Evolutionary conservation across 176 grass and related monocot species (phyloP).

Genomic region (Poa annua): DNA sequence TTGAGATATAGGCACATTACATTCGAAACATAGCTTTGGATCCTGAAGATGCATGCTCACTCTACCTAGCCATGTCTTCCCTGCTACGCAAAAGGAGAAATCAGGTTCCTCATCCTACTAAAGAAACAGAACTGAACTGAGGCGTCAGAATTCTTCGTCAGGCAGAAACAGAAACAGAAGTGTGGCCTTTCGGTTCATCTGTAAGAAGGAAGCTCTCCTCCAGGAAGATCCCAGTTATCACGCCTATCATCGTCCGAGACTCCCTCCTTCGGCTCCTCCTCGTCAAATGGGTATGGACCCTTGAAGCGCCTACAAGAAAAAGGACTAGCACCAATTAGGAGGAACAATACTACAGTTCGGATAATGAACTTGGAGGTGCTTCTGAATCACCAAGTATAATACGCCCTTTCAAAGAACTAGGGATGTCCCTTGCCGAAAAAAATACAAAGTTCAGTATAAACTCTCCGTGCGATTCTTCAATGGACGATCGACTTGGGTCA

Average conservation of each 20-base stretch:
- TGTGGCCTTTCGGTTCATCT: slow-evolving; percentile 15
- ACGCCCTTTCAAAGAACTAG: too few species aligned
- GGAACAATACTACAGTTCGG: neutral
- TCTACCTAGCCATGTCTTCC: neutral
- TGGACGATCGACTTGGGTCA: neutral
- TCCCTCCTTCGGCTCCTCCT: neutral
- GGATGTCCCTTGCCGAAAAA: neutral
- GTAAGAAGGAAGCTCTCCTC: slow-evolving; percentile 50
- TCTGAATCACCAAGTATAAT: neutral
- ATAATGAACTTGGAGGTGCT: neutral
- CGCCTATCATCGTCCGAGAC: neutral
- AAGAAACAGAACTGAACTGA: neutral
- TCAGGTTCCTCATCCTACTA: neutral
- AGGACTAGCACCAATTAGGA: neutral
- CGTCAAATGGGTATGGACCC: slow-evolving; percentile 42
- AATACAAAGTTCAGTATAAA: neutral
- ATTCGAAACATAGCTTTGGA: neutral
- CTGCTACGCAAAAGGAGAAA: neutral
- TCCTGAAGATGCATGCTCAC: neutral
- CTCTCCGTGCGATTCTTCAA: neutral
- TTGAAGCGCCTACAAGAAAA: slow-evolving; percentile 42
- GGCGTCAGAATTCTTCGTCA: neutral
- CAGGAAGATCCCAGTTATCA: slow-evolving; percentile 61
- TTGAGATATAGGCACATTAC: neutral
- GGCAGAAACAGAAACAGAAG: neutral